Base-by-base conservation (phyloP, 305 asterid genomes). In the Fraxinus sp. region DNA sequence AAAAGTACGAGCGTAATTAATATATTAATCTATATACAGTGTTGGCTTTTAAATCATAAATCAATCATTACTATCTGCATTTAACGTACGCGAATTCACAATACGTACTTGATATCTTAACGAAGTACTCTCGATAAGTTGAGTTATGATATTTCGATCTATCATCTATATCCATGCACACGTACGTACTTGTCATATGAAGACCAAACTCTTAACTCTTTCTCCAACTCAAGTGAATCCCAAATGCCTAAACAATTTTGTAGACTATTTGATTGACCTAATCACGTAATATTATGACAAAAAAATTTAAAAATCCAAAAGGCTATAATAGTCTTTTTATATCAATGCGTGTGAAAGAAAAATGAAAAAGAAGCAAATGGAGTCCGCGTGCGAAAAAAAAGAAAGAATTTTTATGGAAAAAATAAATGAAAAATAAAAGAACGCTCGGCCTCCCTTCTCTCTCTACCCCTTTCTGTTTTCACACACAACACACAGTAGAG, bases 401-500 rank as follows among this genome's bases (percentile, higher is more conserved):
- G n/a, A 4, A 46, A 41, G 46, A 39, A 39, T 1, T 46, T 24
- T 55, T 5, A 52, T 11, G 18, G 22, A 20, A 35, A 82, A 75
- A 46, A 32, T 62, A 49, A 82, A 75, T 18, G 62, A 35, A 82
- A 75, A 46, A 32, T 46, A 49, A 82, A 75, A 8, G 62, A 76
- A 82, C 75, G 57, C 41, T 32, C 82, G 22, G 4, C 79, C 70
- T 59, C 82, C 30, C 16, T 18, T 77, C 76, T 80, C 84, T 81
- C 74, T 80, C 77, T 11, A 59, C 36, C 80, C 46, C 76, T n/a
- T 7, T 52, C 35, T 3, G 14, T 49, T 68, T 79, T 81, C 52
- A 79, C 77, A 39, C 87, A 59, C 68, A 80, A 78, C 87, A 84
- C 74, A 72, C 83, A 82, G 79, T 82, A 78, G 83, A 82, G 79